Evolutionary conservation across 139 green algal species (phyloP).

Genomic region (Pedinophyceae sp.): DNA sequence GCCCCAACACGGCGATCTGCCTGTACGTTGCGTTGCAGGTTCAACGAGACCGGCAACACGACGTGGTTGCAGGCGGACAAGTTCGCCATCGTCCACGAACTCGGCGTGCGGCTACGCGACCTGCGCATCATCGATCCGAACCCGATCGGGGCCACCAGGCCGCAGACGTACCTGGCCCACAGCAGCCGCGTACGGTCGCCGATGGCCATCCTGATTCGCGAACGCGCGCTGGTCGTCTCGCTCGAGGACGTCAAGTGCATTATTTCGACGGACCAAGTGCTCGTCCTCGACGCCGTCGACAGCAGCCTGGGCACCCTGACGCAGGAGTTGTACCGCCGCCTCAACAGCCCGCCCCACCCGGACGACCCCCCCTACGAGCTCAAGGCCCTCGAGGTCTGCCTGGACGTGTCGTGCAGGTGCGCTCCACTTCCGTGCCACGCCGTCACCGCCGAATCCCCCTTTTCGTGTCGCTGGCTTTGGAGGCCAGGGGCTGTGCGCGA

Average conservation of each 20-base stretch:
- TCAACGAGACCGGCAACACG: background rate
- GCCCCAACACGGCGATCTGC: no score
- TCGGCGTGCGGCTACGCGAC: background rate
- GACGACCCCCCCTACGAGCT: background rate
- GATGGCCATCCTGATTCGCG: background rate
- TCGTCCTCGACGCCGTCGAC: background rate
- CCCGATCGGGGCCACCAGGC: background rate
- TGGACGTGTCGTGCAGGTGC: background rate
- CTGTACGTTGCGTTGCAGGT: no score
- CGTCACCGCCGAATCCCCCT: no score
- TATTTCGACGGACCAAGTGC: background rate
- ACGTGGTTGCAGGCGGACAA: background rate
- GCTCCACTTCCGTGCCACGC: background rate
- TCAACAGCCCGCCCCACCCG: background rate
- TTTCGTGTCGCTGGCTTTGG: no score
- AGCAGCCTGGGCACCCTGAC: background rate
- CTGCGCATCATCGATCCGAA: background rate
- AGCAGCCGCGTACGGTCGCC: no score
- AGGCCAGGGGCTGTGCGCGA: no score
- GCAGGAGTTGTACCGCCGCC: background rate
- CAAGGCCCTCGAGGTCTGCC: background rate
- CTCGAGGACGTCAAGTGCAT: background rate
- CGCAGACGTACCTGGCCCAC: no score
- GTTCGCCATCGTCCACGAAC: background rate
- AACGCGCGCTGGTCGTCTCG: background rate